phyloP scores from a whole-genome alignment of 441 rosid species.

The Melastoma candidum region DNA sequence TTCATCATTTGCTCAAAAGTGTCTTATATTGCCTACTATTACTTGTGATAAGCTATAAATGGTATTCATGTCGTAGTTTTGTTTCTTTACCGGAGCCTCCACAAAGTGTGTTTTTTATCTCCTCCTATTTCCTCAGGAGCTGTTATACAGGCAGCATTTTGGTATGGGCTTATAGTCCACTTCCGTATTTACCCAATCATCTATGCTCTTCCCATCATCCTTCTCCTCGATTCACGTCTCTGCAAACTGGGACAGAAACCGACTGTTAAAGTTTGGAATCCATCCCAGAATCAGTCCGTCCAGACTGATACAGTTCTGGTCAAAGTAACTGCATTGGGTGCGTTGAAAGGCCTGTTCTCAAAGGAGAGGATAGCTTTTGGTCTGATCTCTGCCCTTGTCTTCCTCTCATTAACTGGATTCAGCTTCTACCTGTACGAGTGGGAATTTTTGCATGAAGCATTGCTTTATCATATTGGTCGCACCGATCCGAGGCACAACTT shows the following conservation, averaged over 20 bases:
- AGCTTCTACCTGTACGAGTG: slow-evolving; percentile 62
- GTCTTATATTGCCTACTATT: too few relatives aligned
- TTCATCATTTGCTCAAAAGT: slow-evolving; percentile 9
- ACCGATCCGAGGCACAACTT: slow-evolving; percentile 92
- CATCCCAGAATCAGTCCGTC: slow-evolving; percentile 22
- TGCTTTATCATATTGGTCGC: slow-evolving; percentile 82
- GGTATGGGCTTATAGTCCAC: slow-evolving; percentile 89
- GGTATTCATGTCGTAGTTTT: too few relatives aligned
- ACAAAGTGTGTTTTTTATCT: too few relatives aligned
- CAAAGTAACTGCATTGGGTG: slow-evolving; percentile 8
- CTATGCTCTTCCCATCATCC: slow-evolving; percentile 64
- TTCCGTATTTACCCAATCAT: slow-evolving; percentile 89
- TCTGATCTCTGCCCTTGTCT: slow-evolving; percentile 56
- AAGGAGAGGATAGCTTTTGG: slow-evolving; percentile 57
- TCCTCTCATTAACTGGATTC: slow-evolving; percentile 43
- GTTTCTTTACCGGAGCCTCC: too few relatives aligned
- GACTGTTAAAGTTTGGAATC: slow-evolving; percentile 35
- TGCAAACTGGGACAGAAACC: slow-evolving; percentile 46
- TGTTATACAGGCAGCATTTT: slow-evolving; percentile 68
- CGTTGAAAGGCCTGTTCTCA: slow-evolving; percentile 38
- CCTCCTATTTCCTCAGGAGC: slow-evolving; percentile 37
- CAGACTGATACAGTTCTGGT: slow-evolving; percentile 13
- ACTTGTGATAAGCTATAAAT: too few relatives aligned
- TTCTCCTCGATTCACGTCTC: slow-evolving; percentile 43
- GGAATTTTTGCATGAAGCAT: slow-evolving; percentile 78